These are phyloP conservation scores for Auricularia sp. DNA, from an alignment of 768 basidiomycete species.

Conservation along the genomic window DNA sequence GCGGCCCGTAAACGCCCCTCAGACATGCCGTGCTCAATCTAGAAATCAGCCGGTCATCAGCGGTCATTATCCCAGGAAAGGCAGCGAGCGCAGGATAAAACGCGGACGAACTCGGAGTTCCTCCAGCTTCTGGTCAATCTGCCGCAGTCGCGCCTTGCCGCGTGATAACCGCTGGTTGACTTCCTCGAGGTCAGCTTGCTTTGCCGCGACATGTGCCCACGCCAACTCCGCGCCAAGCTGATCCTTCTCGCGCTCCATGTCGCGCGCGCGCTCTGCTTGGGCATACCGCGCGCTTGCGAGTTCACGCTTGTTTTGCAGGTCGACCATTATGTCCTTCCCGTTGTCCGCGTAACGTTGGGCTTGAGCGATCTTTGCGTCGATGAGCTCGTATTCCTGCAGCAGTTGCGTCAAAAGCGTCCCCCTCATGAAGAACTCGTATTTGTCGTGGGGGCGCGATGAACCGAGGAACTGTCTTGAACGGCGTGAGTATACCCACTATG, in stretches of 20 bases:
- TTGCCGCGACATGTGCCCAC: conserved; percentile 73
- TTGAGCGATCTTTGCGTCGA: conserved; percentile 59
- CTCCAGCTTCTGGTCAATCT: background rate
- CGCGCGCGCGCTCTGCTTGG: conserved; percentile 65
- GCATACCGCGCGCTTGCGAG: conserved; percentile 51
- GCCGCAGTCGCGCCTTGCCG: background rate
- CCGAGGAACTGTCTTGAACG: conserved; percentile 63
- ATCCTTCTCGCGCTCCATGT: conserved; percentile 56
- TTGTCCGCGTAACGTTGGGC: conserved; percentile 54
- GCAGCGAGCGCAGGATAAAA: background rate
- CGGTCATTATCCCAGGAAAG: too few species aligned
- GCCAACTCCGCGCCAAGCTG: conserved; percentile 76
- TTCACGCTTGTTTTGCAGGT: conserved; percentile 48
- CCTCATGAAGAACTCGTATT: conserved; percentile 92
- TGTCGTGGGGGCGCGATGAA: conserved; percentile 67
- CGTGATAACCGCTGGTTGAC: background rate
- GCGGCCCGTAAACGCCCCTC: conserved; percentile 5
- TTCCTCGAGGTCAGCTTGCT: conserved; percentile 31
- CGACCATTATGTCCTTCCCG: conserved; percentile 71
- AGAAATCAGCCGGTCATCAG: background rate
- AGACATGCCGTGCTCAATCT: background rate
- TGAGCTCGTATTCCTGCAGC: conserved; percentile 73
- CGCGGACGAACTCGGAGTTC: background rate
- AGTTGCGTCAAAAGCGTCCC: conserved; percentile 90
- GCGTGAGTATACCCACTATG: conserved; percentile 39